Base-by-base conservation (phyloP, 192 early-diverging fungal species). In the Nowakowskiella sp. region DNA sequence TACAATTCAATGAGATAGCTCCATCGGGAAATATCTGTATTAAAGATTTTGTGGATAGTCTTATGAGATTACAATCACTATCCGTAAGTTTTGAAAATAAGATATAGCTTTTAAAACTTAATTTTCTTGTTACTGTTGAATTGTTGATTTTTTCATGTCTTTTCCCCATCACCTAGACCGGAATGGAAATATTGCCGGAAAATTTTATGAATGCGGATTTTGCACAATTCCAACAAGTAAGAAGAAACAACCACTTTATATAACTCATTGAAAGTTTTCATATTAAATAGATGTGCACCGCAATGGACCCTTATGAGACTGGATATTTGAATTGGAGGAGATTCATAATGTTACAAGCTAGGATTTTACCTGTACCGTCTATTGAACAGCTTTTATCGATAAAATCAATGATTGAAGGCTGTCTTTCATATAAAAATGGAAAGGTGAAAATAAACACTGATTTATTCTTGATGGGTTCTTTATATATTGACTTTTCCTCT, bases 271-370 rank as follows among this genome's bases (percentile, higher is more conserved):
- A 49, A 43, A 9, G 27, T 25, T 13, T 16, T 16, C 31, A 4
- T 48, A 7, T 36, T 39, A 39, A 13, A 39, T 39, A 72, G 70
- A 30, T 73, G 27, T 51, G 53, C 13, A 33, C 27, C 9, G 29
- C 60, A 1, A 31, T 77, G 31, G 76, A 78, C 49, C 76, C 76
- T 31, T 78, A 53, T 51, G 73, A 70, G 27, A 78, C 76, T 9
- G 76, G 76, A 24, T 78, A 64, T 50, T 57, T 78, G 1, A 67
- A 61, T 36, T 78, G 76, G 76, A 29, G 71, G 4, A 62, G 59
- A 32, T 78, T 76, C 45, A 44, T 75, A 22, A 26, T 78, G 2
- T 49, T 49, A 5, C 44, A 58, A 27, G 58, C 72, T 6, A 44
- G 65, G 31, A 62, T 78, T 4, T 44, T 78, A 9, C 76, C 76